Conservation (phyloP, 2,329 filamentous ascomycete species). For the Aspergillus candidus region DNA sequence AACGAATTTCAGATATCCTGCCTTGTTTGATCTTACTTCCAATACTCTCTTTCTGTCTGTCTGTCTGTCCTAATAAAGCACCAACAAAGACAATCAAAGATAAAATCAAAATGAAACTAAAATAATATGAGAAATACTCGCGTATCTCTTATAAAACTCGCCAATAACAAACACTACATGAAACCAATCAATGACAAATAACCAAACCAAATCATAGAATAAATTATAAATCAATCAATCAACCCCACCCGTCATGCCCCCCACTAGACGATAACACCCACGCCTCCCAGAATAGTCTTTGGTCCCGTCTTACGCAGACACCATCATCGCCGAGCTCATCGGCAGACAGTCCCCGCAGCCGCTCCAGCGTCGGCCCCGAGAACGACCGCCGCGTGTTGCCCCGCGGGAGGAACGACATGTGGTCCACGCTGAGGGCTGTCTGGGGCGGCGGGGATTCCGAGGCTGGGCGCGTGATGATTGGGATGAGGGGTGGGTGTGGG, state of each 20-base stretch:
- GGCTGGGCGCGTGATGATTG: constrained; percentile 14
- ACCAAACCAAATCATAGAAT: no score
- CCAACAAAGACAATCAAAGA: no score
- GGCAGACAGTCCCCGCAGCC: constrained; percentile 21
- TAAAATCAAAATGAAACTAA: no score
- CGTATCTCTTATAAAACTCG: no score
- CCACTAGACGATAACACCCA: constrained; percentile 32
- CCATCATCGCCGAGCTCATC: constrained; percentile 36
- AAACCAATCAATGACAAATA: no score
- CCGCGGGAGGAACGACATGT: constrained; percentile 1
- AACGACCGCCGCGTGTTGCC: constrained; percentile 7
- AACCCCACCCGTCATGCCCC: constrained; percentile 1
- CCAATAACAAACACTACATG: no score
- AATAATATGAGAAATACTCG: no score
- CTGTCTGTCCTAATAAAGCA: no score
- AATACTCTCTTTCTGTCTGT: no score
- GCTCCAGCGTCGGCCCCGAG: constrained; percentile 16
- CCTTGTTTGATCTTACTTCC: no score
- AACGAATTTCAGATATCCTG: no score
- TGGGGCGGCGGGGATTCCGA: constrained; percentile 10
- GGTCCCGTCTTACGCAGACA: constrained; percentile 25
- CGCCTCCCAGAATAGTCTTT: constrained; percentile 33
- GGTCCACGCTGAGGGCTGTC: constrained; percentile 12
- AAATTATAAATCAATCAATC: constrained; percentile 1
- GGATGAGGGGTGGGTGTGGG: constrained; percentile 12